phyloP scores from a whole-genome alignment of 352 stramenopile species.

The Phytophthora rubi region DNA sequence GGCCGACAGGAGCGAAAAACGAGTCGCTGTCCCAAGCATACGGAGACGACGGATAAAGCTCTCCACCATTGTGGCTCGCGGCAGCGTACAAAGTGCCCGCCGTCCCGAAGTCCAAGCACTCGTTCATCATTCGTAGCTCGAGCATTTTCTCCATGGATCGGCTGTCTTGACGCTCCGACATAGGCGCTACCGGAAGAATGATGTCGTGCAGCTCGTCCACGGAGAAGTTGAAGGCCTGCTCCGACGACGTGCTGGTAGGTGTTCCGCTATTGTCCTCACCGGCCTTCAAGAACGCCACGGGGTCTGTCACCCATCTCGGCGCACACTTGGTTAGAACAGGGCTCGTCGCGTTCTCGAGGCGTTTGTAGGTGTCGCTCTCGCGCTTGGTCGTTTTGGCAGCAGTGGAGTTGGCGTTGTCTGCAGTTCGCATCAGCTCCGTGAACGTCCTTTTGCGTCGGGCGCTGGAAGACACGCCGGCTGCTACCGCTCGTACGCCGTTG shows the following conservation, averaged over 20 bases:
- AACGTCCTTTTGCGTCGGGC: constrained; percentile 30
- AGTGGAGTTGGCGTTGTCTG: constrained; percentile 4
- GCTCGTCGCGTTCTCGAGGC: constrained; percentile 10
- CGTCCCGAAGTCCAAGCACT: constrained; percentile 39
- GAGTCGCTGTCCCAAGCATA: constrained; percentile 39
- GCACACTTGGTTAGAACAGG: constrained; percentile 4
- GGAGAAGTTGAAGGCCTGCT: constrained; percentile 36
- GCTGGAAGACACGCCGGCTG: constrained; percentile 13
- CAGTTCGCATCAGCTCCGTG: constrained; percentile 31
- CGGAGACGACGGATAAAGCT: constrained; percentile 29
- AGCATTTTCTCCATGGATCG: constrained; percentile 37
- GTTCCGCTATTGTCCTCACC: constrained; percentile 21
- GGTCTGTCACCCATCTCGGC: constrained; percentile 29
- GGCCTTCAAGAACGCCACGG: constrained; percentile 34
- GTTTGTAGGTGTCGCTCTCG: constrained; percentile 18
- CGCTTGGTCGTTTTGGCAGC: constrained; percentile 35
- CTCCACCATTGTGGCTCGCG: constrained; percentile 20
- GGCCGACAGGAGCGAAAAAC: constrained; percentile 32
- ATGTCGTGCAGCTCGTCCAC: constrained; percentile 47
- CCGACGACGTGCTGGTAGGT: constrained; percentile 32
- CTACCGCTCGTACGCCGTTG: constrained; percentile 15
- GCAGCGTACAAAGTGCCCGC: constrained; percentile 15
- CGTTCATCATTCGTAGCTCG: constrained; percentile 43
- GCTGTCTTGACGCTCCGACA: constrained; percentile 28
- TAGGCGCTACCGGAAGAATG: constrained; percentile 23